phyloP scores from a whole-genome alignment of 176 grass and related monocot species.

The Eragrostis curvula region DNA sequence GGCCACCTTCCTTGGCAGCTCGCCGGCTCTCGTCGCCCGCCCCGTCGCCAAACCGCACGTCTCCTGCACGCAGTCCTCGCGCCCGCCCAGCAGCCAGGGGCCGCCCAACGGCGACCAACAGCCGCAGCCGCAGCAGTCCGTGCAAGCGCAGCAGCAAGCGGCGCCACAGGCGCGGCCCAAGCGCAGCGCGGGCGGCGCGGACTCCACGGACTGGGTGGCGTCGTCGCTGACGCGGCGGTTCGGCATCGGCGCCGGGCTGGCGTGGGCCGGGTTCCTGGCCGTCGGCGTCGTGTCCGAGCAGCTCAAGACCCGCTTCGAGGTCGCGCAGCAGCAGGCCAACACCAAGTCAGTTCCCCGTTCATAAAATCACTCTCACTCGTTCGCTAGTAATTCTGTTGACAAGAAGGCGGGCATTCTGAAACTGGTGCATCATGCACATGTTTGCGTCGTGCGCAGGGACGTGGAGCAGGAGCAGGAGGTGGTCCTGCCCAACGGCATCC shows the following conservation, averaged over 20 bases:
- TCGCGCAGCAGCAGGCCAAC: slow-evolving; percentile 85
- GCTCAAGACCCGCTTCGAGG: slow-evolving; percentile 96
- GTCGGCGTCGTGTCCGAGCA: slow-evolving; percentile 93
- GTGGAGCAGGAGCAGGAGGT: slow-evolving; percentile 80
- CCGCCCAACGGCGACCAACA: slow-evolving; percentile 36
- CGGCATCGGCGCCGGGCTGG: slow-evolving; percentile 90
- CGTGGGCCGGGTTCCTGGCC: slow-evolving; percentile 89
- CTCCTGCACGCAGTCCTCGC: slow-evolving; percentile 67
- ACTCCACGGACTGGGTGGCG: slow-evolving; percentile 90
- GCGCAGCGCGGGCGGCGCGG: slow-evolving; percentile 47
- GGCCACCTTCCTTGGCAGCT: slow-evolving; percentile 73
- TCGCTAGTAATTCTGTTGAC: background rate
- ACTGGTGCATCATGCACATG: no score
- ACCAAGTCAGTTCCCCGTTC: slow-evolving; percentile 62
- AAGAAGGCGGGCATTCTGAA: no score
- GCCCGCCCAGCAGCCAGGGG: slow-evolving; percentile 47
- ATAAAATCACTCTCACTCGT: background rate
- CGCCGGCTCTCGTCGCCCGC: slow-evolving; percentile 62
- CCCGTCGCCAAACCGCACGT: slow-evolving; percentile 66
- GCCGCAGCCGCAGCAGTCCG: slow-evolving; percentile 36
- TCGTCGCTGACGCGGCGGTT: slow-evolving; percentile 87
- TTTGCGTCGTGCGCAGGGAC: slow-evolving; percentile 41
- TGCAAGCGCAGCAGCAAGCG: slow-evolving; percentile 43
- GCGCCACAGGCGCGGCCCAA: slow-evolving; percentile 42
- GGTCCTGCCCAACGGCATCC: slow-evolving; percentile 85